Evolutionary conservation across 129 eudicot genomes (phyloP).

Genomic region (Chrysanthemum makinoi): DNA sequence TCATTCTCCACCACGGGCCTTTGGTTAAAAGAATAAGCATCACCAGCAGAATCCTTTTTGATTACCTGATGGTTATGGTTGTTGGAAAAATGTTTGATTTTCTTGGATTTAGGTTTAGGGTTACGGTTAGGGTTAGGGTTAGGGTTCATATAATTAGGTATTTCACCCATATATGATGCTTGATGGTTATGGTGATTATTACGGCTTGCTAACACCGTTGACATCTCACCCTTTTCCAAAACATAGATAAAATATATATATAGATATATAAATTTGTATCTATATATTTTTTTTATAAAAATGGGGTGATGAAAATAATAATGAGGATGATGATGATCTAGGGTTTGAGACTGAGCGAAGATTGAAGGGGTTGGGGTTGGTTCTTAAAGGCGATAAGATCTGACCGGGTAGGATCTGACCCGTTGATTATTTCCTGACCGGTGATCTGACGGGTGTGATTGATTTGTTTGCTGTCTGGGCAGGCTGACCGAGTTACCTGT

Average conservation of each 20-base stretch:
- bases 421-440: constrained; percentile 28
- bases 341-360: constrained; percentile 88
- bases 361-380: constrained; percentile 52
- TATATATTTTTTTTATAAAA: neutral
- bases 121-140: constrained; percentile 54
- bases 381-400: constrained; percentile 89
- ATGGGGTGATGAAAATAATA: too few species aligned
- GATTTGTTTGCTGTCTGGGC: constrained; percentile 45
- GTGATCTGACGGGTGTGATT: constrained; percentile 41
- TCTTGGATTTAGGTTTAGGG: constrained; percentile 47
- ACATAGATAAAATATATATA: neutral
- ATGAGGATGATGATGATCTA: constrained; percentile 35
- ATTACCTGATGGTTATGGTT: constrained; percentile 47
- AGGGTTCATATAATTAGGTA: constrained; percentile 42
- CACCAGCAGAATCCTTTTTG: constrained; percentile 60
- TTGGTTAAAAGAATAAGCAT: constrained; percentile 72
- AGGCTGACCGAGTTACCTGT: constrained; percentile 50
- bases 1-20: constrained; percentile 25
- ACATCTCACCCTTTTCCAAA: neutral
- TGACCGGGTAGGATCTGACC: constrained; percentile 61
- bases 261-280: neutral
- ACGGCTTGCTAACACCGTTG: constrained; percentile 74
- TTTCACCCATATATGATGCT: constrained; percentile 77
- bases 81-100: constrained; percentile 54
- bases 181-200: constrained; percentile 56